Percentiles rank a stretch among this genome's conserved stretches.
phyloP scores from a whole-genome alignment of 306 rosid species.

The Cotoneaster glaucophyllus region DNA sequence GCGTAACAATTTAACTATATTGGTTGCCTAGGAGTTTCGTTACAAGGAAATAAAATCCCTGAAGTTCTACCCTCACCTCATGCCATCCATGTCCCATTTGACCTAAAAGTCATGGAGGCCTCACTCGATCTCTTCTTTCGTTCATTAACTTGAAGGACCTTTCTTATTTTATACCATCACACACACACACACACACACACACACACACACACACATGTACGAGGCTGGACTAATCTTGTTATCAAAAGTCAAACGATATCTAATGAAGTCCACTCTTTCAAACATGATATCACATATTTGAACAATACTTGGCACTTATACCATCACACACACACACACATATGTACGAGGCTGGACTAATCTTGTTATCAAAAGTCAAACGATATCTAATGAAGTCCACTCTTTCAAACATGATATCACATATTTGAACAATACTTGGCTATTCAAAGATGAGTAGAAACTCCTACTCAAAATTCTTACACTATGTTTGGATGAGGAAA shows the following conservation, averaged over 20 bases:
- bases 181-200: too few species aligned
- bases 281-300: too few species aligned
- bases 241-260: conserved; percentile 11
- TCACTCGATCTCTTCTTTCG: not conserved
- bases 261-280: too few species aligned
- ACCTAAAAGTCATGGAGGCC: not conserved
- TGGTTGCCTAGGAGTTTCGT: too few species aligned
- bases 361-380: conserved; percentile 6
- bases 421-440: not conserved
- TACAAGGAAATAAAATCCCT: not conserved
- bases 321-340: too few species aligned
- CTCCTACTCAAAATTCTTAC: too few species aligned
- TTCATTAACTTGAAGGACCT: not conserved
- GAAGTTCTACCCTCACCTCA: not conserved
- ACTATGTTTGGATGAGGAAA: too few species aligned
- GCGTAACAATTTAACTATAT: too few species aligned
- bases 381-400: too few species aligned
- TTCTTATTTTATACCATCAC: not conserved
- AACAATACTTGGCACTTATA: too few species aligned
- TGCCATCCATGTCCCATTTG: not conserved
- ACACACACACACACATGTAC: not conserved
- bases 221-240: not conserved
- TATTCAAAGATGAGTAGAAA: too few species aligned
- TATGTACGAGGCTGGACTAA: not conserved
- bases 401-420: conserved; percentile 18